A percentile compares a stretch with the other conserved stretches of the same genome.
Evolutionary conservation across 1,284 basidiomycete species (phyloP).

Genomic region (Inonotus hispidus): DNA sequence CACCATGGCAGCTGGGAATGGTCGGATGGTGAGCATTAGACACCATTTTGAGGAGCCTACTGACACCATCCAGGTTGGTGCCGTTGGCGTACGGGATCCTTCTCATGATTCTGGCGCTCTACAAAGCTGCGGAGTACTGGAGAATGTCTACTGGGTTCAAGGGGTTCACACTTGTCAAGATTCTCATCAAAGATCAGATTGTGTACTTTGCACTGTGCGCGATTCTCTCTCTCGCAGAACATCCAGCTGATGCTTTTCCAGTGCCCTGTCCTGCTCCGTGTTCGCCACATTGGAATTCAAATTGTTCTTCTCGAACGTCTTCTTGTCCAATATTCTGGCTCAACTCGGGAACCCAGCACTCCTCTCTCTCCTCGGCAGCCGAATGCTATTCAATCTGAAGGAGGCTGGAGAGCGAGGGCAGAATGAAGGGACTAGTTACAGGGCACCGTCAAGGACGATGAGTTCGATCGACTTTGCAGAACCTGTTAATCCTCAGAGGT

Average conservation of each 20-base stretch:
- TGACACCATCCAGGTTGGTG: neutral
- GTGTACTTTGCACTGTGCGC: neutral
- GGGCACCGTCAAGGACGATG: neutral
- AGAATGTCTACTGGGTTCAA: neutral
- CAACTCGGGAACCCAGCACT: conserved; percentile 2
- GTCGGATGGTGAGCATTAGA: neutral
- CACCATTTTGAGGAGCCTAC: neutral
- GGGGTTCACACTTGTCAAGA: neutral
- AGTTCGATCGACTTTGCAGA: neutral
- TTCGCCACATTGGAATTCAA: neutral
- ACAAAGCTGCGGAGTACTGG: neutral
- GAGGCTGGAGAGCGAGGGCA: neutral
- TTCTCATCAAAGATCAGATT: neutral
- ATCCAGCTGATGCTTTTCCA: too few species aligned
- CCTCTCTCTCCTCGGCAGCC: neutral
- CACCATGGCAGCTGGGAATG: neutral
- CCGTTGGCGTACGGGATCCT: neutral
- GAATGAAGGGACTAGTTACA: neutral
- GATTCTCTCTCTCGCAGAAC: too few species aligned
- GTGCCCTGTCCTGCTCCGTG: too few species aligned
- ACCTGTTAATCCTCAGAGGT: neutral
- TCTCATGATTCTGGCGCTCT: neutral
- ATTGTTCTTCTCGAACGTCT: neutral
- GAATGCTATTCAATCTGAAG: neutral
- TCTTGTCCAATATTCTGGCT: neutral